Percentiles rank a stretch among this genome's conserved stretches.
Evolutionary conservation across 2,329 filamentous ascomycete species (phyloP).

Genomic region (Alternaria viburni): DNA sequence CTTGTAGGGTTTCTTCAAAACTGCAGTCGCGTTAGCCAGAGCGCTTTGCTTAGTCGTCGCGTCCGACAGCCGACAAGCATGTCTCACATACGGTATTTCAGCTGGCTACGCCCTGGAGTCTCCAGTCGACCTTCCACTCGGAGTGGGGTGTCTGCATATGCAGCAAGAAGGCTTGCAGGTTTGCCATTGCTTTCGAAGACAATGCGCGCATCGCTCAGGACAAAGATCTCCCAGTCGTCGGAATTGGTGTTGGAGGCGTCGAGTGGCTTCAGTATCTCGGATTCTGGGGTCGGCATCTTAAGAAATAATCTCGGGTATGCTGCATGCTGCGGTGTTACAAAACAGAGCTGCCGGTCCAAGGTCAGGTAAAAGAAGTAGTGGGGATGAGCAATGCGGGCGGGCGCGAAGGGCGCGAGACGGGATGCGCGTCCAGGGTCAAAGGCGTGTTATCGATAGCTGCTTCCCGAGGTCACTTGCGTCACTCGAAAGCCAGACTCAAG

Average conservation of each 20-base stretch:
- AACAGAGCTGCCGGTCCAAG: not conserved
- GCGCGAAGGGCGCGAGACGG: conserved; percentile 7
- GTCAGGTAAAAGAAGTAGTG: not conserved
- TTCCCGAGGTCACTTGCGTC: not conserved
- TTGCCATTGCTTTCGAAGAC: conserved; percentile 59
- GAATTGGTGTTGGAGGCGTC: conserved; percentile 49
- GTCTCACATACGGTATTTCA: conserved; percentile 36
- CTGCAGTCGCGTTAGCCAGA: conserved; percentile 27
- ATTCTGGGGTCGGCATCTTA: conserved; percentile 40
- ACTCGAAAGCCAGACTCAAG: not conserved
- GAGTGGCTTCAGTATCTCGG: conserved; percentile 50
- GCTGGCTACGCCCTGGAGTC: conserved; percentile 30
- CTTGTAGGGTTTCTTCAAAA: conserved; percentile 42
- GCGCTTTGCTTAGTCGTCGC: not conserved
- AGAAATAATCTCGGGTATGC: not conserved
- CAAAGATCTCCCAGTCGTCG: conserved; percentile 67
- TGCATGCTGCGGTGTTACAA: conserved; percentile 8
- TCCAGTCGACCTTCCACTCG: conserved; percentile 66
- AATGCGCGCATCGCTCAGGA: conserved; percentile 67
- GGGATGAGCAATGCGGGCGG: conserved; percentile 7
- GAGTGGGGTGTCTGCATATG: conserved; percentile 66
- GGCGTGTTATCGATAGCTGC: conserved; percentile 10
- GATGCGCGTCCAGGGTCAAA: conserved; percentile 10
- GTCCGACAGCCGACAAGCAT: not conserved
- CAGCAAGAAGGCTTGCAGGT: conserved; percentile 66